phyloP scores from a whole-genome alignment of 78 protist genomes.

The Speleostelium caveatum region DNA sequence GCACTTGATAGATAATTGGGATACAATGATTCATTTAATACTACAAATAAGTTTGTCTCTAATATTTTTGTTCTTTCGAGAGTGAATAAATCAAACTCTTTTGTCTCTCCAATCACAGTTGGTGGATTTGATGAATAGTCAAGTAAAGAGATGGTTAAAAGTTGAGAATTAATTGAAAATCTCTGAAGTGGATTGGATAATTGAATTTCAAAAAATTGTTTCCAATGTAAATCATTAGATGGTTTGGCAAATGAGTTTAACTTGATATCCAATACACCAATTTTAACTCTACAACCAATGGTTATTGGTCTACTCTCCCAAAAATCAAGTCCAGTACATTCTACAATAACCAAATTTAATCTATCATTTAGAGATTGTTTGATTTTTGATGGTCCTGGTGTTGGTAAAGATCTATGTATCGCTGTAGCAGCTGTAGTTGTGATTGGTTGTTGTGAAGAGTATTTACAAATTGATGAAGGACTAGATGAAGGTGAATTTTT shows the following conservation, averaged over 20 bases:
- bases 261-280: slow-evolving; percentile 17
- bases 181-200: slow-evolving; percentile 49
- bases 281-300: slow-evolving; percentile 37
- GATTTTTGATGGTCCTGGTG: too few species aligned
- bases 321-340: slow-evolving; percentile 16
- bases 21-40: neutral
- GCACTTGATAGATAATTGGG: too few species aligned
- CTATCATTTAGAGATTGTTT: slow-evolving; percentile 22
- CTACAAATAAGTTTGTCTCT: slow-evolving; percentile 18
- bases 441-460: neutral
- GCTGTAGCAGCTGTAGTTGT: neutral
- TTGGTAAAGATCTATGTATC: neutral
- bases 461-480: too few species aligned
- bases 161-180: slow-evolving; percentile 34
- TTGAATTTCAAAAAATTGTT: slow-evolving; percentile 54
- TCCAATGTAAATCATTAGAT: slow-evolving; percentile 17
- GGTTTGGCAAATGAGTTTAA: slow-evolving; percentile 20
- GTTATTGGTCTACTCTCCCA: neutral
- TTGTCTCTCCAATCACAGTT: slow-evolving; percentile 26
- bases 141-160: slow-evolving; percentile 11
- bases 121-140: slow-evolving; percentile 28
- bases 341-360: slow-evolving; percentile 20
- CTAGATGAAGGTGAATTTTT: too few species aligned
- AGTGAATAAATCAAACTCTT: slow-evolving; percentile 40
- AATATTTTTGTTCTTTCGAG: slow-evolving; percentile 39